Conservation (phyloP, 306 rosid genomes). For the Citrullus amarus region DNA sequence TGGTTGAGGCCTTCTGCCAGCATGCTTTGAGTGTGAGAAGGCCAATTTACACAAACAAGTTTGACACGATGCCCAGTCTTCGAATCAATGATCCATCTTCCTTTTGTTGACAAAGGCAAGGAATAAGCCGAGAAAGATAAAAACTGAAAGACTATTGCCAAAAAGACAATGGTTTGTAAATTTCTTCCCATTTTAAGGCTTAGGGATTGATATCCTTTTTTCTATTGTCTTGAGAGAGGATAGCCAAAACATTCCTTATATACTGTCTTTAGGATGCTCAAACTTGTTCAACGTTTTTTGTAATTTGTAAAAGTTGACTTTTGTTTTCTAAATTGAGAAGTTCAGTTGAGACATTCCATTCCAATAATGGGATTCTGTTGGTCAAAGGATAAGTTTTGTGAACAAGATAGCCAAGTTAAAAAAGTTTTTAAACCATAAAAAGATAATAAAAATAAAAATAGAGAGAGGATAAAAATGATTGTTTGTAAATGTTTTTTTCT, state of each 20-base stretch:
- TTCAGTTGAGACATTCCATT: not conserved
- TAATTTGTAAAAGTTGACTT: not conserved
- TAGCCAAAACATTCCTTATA: not conserved
- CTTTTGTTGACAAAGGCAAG: slow-evolving; percentile 26
- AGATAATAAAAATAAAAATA: too few relatives aligned
- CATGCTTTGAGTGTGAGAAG: not conserved
- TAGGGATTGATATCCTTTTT: not conserved
- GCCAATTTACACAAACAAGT: slow-evolving; percentile 14
- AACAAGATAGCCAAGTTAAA: too few relatives aligned
- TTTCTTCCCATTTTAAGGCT: not conserved
- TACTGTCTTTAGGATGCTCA: too few relatives aligned
- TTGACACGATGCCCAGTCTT: slow-evolving; percentile 20
- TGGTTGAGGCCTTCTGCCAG: not conserved
- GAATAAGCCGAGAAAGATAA: not conserved
- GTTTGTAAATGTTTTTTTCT: too few relatives aligned
- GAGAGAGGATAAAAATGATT: too few relatives aligned
- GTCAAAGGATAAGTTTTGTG: not conserved
- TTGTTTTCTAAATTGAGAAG: not conserved
- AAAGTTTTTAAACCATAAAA: too few relatives aligned
- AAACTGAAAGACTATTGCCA: not conserved
- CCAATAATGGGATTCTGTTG: not conserved
- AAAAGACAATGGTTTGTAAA: not conserved
- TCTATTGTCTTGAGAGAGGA: not conserved
- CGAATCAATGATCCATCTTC: slow-evolving; percentile 29
- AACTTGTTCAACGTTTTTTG: not conserved